Percentiles rank a stretch among this genome's conserved stretches.
phyloP scores from a whole-genome alignment of 345 rosid genomes.

The Ricinus communis region DNA sequence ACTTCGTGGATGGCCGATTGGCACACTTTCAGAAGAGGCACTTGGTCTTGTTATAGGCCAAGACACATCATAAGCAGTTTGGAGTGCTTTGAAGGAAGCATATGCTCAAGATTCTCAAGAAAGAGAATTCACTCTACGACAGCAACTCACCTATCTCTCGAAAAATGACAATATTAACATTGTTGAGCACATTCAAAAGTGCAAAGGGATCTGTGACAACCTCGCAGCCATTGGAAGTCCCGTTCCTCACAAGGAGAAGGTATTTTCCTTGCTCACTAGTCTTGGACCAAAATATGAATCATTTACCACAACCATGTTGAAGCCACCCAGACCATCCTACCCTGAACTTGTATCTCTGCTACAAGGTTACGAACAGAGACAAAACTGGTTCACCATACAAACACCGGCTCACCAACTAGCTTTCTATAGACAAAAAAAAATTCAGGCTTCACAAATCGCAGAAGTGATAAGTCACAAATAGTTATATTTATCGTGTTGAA shows the following conservation, averaged over 20 bases:
- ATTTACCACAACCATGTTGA: not conserved
- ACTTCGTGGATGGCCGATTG: slow-evolving; percentile 12
- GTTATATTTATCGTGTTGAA: too few relatives aligned
- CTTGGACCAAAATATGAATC: slow-evolving; percentile 1
- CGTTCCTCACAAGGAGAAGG: not conserved
- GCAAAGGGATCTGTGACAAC: too few relatives aligned
- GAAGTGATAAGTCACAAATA: too few relatives aligned
- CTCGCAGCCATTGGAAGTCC: not conserved
- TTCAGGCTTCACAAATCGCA: too few relatives aligned
- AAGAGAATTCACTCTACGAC: not conserved
- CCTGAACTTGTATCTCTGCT: not conserved
- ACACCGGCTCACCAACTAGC: not conserved
- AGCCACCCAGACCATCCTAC: slow-evolving; percentile 8
- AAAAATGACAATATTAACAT: not conserved
- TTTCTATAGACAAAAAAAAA: not conserved
- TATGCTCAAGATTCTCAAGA: slow-evolving; percentile 1
- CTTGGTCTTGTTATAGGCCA: not conserved
- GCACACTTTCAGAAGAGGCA: not conserved
- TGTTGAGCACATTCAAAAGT: too few relatives aligned
- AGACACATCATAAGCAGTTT: not conserved
- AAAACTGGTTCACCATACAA: not conserved
- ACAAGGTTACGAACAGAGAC: not conserved
- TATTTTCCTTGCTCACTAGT: not conserved
- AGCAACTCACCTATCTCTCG: not conserved
- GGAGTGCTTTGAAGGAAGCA: slow-evolving; percentile 5